These are phyloP conservation scores for Marsdenia floribunda DNA, from an alignment of 257 asterid genomes.

Conservation along the genomic window DNA sequence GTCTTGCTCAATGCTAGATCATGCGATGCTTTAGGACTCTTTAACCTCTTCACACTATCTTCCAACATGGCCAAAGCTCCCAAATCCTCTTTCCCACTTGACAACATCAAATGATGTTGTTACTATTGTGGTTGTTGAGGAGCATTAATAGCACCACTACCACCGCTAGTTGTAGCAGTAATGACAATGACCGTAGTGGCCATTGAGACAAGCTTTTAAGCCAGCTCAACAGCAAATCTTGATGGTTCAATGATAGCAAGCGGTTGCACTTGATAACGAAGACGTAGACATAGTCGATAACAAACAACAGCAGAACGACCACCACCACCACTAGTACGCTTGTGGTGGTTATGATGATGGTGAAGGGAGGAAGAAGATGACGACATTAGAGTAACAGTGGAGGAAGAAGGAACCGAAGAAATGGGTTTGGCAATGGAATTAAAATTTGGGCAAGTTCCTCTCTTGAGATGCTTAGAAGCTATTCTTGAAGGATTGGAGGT, in stretches of 20 bases:
- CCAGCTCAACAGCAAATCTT: conserved; percentile 55
- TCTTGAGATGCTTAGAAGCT: conserved; percentile 91
- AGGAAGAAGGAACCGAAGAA: conserved; percentile 48
- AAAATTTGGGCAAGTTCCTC: conserved; percentile 95
- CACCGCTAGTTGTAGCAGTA: conserved; percentile 29
- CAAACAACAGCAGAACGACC: conserved; percentile 13
- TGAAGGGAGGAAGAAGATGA: conserved; percentile 18
- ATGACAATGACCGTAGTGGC: conserved; percentile 32
- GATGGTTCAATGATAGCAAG: conserved; percentile 70
- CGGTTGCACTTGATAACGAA: conserved; percentile 43
- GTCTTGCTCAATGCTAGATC: too few species aligned
- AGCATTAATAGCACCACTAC: conserved; percentile 29
- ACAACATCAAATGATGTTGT: conserved; percentile 52
- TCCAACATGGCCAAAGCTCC: conserved; percentile 84
- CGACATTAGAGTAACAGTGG: conserved; percentile 24
- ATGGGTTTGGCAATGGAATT: conserved; percentile 58
- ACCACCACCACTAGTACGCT: too few species aligned
- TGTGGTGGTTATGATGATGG: too few species aligned
- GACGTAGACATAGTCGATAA: conserved; percentile 8
- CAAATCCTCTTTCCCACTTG: conserved; percentile 94
- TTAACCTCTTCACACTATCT: too few species aligned
- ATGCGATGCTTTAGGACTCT: too few species aligned
- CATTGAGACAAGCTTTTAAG: conserved; percentile 48
- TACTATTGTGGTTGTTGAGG: conserved; percentile 26
- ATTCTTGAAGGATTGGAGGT: conserved; percentile 95